A percentile compares a stretch with the other conserved stretches of the same genome.
phyloP scores from a whole-genome alignment of 805 yeast species.

The Yamadazyma tumulicola region DNA sequence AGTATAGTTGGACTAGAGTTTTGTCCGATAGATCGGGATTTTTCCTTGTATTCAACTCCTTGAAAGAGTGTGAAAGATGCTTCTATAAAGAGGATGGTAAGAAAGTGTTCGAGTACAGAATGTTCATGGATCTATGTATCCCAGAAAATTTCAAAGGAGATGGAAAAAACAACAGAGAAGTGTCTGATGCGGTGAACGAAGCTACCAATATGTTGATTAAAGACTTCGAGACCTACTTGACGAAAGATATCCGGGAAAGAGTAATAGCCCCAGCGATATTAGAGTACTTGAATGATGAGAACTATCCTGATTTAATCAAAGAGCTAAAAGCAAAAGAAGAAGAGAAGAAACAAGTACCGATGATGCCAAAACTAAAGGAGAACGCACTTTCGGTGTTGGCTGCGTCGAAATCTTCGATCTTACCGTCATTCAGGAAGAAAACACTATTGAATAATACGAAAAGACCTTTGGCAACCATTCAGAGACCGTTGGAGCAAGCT shows the following conservation, averaged over 20 bases:
- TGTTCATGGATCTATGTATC: slow-evolving; percentile 57
- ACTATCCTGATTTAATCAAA: slow-evolving; percentile 48
- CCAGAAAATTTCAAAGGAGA: slow-evolving; percentile 38
- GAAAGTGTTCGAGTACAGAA: slow-evolving; percentile 41
- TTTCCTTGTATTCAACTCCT: slow-evolving; percentile 63
- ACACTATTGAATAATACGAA: slow-evolving; percentile 22
- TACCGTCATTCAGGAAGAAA: slow-evolving; percentile 37
- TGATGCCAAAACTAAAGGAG: slow-evolving; percentile 16
- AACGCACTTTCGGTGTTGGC: slow-evolving; percentile 24
- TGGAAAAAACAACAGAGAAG: slow-evolving; percentile 10
- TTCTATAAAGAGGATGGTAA: slow-evolving; percentile 60
- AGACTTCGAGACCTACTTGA: slow-evolving; percentile 60
- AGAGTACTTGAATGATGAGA: slow-evolving; percentile 55
- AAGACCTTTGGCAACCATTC: slow-evolving; percentile 15
- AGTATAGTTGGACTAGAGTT: slow-evolving; percentile 65
- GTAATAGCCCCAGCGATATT: slow-evolving; percentile 67
- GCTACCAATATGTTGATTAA: slow-evolving; percentile 56
- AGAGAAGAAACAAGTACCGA: slow-evolving; percentile 12
- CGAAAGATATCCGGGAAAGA: slow-evolving; percentile 72
- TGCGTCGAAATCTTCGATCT: slow-evolving; percentile 15
- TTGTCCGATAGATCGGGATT: slow-evolving; percentile 64
- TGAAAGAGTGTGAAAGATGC: slow-evolving; percentile 57
- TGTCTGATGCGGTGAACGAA: slow-evolving; percentile 45
- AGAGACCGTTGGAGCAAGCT: too few species aligned
- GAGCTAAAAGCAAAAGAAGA: slow-evolving; percentile 31